Conservation (phyloP, 305 asterid species). For the Fraxinus latifolia region DNA sequence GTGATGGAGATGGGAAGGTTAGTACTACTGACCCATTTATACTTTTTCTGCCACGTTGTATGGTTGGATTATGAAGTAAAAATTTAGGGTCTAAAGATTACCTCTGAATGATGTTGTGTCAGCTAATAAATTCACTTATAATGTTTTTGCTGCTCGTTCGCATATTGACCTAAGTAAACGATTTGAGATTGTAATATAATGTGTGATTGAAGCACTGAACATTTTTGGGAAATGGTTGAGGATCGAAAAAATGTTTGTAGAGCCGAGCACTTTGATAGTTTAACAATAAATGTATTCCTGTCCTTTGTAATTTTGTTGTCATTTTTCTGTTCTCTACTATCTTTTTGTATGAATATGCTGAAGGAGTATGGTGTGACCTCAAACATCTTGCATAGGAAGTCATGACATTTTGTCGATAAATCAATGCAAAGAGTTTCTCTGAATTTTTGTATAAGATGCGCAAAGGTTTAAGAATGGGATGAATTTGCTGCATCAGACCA, state of each 20-base stretch:
- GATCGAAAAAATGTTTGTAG: neutral
- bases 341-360: neutral
- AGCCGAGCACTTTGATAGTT: neutral
- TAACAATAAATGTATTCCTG: neutral
- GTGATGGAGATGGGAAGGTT: constrained; percentile 82
- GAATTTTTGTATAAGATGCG: neutral
- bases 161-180: neutral
- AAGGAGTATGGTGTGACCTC: neutral
- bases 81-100: neutral
- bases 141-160: neutral
- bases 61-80: neutral
- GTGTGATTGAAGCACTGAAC: neutral
- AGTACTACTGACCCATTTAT: constrained; percentile 11
- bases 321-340: neutral
- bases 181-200: neutral
- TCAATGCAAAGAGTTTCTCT: neutral
- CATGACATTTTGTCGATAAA: neutral
- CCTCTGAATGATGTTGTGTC: neutral
- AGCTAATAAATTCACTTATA: neutral
- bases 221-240: neutral
- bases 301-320: neutral
- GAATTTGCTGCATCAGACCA: neutral
- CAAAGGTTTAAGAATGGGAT: neutral
- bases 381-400: neutral
- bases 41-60: neutral